phyloP scores from a whole-genome alignment of 805 yeast species.

The Helenozyma baotianmanensis region DNA sequence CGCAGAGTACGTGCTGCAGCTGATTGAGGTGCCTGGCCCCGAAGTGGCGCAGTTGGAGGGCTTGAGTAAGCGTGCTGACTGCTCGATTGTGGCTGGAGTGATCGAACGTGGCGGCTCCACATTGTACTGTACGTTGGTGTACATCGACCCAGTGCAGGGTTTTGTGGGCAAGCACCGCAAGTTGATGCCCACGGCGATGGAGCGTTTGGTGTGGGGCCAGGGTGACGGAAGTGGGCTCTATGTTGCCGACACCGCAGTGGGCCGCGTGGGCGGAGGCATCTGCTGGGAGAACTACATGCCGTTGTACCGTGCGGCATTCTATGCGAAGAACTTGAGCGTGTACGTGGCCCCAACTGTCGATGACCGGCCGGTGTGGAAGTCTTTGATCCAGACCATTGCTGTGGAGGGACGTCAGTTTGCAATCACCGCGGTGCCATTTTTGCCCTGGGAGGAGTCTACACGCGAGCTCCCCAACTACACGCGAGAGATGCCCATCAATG shows the following conservation, averaged over 20 bases:
- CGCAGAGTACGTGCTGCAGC: constrained; percentile 28
- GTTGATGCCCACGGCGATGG: constrained; percentile 42
- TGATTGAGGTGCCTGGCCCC: constrained; percentile 32
- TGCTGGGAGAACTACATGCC: constrained; percentile 48
- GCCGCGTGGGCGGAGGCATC: constrained; percentile 42
- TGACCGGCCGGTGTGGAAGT: constrained; percentile 41
- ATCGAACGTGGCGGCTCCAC: constrained; percentile 35
- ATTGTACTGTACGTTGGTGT: constrained; percentile 38
- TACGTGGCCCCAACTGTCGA: constrained; percentile 41
- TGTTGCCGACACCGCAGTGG: constrained; percentile 26
- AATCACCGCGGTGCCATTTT: constrained; percentile 38
- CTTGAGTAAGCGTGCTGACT: constrained; percentile 28
- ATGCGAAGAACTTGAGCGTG: constrained; percentile 38
- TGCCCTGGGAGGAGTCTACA: constrained; percentile 22
- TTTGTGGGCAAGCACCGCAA: constrained; percentile 39
- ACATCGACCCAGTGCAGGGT: constrained; percentile 35
- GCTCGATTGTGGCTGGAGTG: constrained; percentile 36
- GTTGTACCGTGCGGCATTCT: constrained; percentile 35
- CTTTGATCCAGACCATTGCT: constrained; percentile 39
- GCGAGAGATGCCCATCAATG: constrained; percentile 31
- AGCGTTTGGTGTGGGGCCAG: constrained; percentile 42
- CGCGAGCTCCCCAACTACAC: constrained; percentile 19
- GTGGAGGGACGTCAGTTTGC: constrained; percentile 36
- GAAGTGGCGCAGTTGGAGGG: constrained; percentile 31
- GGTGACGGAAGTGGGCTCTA: constrained; percentile 45